These are phyloP conservation scores for Casuarina cunninghamiana DNA, from an alignment of 306 rosid genomes.

Conservation along the genomic window DNA sequence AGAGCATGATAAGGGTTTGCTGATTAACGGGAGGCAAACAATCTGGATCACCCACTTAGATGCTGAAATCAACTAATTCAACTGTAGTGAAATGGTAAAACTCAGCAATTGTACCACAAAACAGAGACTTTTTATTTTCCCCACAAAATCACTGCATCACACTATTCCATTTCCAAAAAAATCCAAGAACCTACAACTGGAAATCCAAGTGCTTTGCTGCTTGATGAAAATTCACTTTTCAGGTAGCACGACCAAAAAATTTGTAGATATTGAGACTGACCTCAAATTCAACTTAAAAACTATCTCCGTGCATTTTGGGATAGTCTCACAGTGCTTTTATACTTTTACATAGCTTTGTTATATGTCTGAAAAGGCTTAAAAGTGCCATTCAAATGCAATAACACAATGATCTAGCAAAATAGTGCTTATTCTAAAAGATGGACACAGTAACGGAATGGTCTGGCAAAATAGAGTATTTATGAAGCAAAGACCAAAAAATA, in stretches of 20 bases:
- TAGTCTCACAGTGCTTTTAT: not conserved
- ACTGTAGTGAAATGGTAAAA: not conserved
- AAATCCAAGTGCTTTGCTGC: not conserved
- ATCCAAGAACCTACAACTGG: not conserved
- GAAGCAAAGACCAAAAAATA: not conserved
- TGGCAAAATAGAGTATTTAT: not conserved
- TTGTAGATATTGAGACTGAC: not conserved
- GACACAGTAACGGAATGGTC: not conserved
- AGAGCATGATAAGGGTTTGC: not conserved
- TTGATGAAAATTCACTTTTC: not conserved
- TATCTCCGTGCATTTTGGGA: not conserved
- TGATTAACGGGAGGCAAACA: not conserved
- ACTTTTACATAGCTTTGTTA: not conserved
- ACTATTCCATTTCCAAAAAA: not conserved
- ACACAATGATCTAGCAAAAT: not conserved
- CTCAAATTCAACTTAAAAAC: not conserved
- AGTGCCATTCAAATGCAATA: not conserved
- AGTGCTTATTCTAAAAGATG: not conserved
- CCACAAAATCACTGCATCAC: not conserved
- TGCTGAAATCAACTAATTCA: not conserved
- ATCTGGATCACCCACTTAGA: not conserved
- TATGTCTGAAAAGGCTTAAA: not conserved
- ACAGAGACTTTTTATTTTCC: not conserved
- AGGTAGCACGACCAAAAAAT: not conserved
- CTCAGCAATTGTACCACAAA: not conserved